Conservation (phyloP, 495 filamentous ascomycete genomes). For the Ascobolus immersus region DNA sequence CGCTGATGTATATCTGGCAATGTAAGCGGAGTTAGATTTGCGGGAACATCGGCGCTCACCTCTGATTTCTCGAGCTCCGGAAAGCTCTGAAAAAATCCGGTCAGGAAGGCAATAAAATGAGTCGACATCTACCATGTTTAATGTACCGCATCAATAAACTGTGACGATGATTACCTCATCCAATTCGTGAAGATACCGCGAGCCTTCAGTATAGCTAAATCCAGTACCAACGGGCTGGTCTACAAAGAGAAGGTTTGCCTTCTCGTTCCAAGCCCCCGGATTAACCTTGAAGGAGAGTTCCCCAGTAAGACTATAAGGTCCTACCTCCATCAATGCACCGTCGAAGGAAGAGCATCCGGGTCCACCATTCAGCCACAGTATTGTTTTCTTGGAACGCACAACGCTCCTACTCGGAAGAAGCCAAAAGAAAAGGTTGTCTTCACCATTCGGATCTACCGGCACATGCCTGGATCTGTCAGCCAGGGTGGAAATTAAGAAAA, state of each 20-base stretch:
- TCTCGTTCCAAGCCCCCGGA: constrained; percentile 86
- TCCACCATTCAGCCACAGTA: constrained; percentile 92
- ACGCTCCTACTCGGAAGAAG: constrained; percentile 88
- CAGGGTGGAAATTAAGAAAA: no score
- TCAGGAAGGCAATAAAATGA: constrained; percentile 68
- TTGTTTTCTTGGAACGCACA: constrained; percentile 68
- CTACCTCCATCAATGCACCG: constrained; percentile 90
- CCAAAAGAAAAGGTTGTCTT: constrained; percentile 97
- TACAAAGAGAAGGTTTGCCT: constrained; percentile 85
- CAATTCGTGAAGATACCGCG: constrained; percentile 63
- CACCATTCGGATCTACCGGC: constrained; percentile 54
- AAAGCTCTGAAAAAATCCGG: constrained; percentile 72
- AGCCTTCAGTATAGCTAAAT: constrained; percentile 76
- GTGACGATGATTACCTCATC: constrained; percentile 22
- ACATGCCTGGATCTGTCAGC: constrained; percentile 49
- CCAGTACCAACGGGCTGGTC: constrained; percentile 93
- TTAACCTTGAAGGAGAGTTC: constrained; percentile 53
- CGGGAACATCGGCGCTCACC: constrained; percentile 28
- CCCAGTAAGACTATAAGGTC: constrained; percentile 69
- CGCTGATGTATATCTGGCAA: constrained; percentile 62
- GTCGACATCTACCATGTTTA: constrained; percentile 36
- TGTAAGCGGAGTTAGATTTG: constrained; percentile 14
- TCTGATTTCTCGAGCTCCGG: constrained; percentile 84
- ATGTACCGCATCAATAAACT: background rate
- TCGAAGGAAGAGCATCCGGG: constrained; percentile 94